Base-by-base conservation (phyloP, 495 filamentous ascomycete genomes). In the Pyrenopolyporus hunteri region DNA sequence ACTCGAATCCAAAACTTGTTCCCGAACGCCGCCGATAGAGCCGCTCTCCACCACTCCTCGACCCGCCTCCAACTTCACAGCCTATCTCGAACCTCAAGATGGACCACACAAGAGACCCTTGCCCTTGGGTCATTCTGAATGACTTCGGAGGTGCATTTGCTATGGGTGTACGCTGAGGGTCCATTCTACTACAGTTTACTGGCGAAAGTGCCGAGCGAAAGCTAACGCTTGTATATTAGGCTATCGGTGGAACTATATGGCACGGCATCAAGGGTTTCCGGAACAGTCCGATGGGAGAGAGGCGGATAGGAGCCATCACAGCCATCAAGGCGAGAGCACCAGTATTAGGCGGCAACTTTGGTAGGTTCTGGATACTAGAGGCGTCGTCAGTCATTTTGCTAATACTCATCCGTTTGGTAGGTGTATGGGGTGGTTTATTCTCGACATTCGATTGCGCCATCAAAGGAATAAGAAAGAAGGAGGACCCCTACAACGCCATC, bases 71-170 rank as follows among this genome's bases (percentile, higher is more conserved):
- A 36, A 36, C 13, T 22, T 58, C 40, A 49, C 1, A 16, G 19
- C 14, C 32, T 16, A 33, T 45, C 46, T 40, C 9, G 8, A 46
- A 33, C 23, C n/a, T 26, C 56, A 59, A 58, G 47, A 86, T 97
- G 87, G 80, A 98, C 81, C 82, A 97, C 78, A 76, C 85, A 66
- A 84, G 94, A 83, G 78, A 96, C 75, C 93, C 93, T 48, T 97
- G 94, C 73, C 94, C 95, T 32, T 97, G 91, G 91, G 93, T 98
- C 66, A 87, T 92, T 55, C 83, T 98, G 57, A 96, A 89, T 73
- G 94, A 98, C 73, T 97, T 97, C 64, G 94, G 94, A 62, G 94
- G 94, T 74, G 95, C 94, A 46, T 98, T 98, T 71, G 87, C 85
- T 69, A 98, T 98, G 93, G 93, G 93, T 57, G 92, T 95, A 89